These are phyloP conservation scores for Coniella lustricola DNA, from an alignment of 2,329 filamentous ascomycete species.

Conservation along the genomic window DNA sequence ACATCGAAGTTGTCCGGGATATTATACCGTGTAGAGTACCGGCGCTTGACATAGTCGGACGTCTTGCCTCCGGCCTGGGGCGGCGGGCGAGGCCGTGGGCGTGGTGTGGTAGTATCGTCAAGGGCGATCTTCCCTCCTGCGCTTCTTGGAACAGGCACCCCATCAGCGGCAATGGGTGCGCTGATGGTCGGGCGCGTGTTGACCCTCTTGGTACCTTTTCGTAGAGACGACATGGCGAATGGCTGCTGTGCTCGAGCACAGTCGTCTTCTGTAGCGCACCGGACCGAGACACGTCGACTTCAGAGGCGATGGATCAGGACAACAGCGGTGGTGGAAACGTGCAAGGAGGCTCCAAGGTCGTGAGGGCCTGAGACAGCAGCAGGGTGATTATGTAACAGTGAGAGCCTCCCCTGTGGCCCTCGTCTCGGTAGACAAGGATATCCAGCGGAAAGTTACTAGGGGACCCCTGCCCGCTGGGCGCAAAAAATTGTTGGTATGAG, in stretches of 20 bases:
- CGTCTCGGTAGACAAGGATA: not conserved
- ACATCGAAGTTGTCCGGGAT: constrained; percentile 62
- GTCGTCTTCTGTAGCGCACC: not conserved
- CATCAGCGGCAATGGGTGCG: constrained; percentile 48
- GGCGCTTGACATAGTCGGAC: constrained; percentile 81
- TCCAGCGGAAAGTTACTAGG: not conserved
- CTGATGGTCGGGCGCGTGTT: constrained; percentile 56
- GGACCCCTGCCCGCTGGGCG: not conserved
- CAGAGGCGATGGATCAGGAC: not conserved
- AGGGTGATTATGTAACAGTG: constrained; percentile 1
- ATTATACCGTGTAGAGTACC: constrained; percentile 89
- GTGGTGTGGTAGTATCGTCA: constrained; percentile 19
- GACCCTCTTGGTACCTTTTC: constrained; percentile 49
- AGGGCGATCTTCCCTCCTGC: constrained; percentile 25
- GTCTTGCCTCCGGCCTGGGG: constrained; percentile 54
- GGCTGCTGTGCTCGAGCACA: not conserved
- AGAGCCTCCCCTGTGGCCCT: not conserved
- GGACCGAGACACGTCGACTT: not conserved
- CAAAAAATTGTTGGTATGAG: constrained; percentile 7
- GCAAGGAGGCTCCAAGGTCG: not conserved
- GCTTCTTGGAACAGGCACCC: constrained; percentile 27
- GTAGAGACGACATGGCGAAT: constrained; percentile 52
- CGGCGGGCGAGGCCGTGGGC: constrained; percentile 39
- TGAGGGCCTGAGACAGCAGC: not conserved
- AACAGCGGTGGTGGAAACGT: not conserved